These are phyloP conservation scores for Gastrolobium bilobum DNA, from an alignment of 306 rosid species.

Conservation along the genomic window DNA sequence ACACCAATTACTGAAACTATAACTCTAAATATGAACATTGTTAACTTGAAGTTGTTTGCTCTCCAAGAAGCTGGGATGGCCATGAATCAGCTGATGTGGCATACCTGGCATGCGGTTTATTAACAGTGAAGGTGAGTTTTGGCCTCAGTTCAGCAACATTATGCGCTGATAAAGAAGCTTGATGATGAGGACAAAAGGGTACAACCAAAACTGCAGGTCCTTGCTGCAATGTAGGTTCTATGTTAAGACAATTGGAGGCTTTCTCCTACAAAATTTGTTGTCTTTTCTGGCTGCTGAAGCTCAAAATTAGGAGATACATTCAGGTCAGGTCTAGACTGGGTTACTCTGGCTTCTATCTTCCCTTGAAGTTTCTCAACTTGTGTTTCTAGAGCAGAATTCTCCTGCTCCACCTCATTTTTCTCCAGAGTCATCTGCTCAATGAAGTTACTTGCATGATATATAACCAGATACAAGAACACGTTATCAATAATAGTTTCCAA, in stretches of 20 bases:
- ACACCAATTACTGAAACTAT: no score
- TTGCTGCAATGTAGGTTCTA: conserved; percentile 54
- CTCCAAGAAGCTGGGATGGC: conserved; percentile 59
- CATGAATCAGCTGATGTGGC: conserved; percentile 71
- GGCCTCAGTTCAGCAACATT: conserved; percentile 43
- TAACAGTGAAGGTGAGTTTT: conserved; percentile 55
- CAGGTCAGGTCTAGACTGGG: conserved; percentile 64
- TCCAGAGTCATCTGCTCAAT: conserved; percentile 62
- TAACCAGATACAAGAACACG: background rate
- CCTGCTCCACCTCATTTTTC: conserved; percentile 73
- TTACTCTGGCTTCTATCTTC: conserved; percentile 60
- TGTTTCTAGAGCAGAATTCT: conserved; percentile 61
- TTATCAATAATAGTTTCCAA: background rate
- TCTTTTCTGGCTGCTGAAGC: conserved; percentile 37
- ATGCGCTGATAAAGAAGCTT: conserved; percentile 43
- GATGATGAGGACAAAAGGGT: conserved; percentile 57
- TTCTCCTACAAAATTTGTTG: conserved; percentile 45
- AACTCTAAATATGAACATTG: no score
- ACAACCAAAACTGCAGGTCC: conserved; percentile 63
- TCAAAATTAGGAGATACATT: conserved; percentile 38
- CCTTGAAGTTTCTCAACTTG: conserved; percentile 61
- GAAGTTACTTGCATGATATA: background rate
- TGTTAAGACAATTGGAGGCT: conserved; percentile 48
- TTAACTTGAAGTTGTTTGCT: no score
- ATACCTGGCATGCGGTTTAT: conserved; percentile 82